phyloP scores from a whole-genome alignment of 306 rosid species.

The Citrullus colocynthis region DNA sequence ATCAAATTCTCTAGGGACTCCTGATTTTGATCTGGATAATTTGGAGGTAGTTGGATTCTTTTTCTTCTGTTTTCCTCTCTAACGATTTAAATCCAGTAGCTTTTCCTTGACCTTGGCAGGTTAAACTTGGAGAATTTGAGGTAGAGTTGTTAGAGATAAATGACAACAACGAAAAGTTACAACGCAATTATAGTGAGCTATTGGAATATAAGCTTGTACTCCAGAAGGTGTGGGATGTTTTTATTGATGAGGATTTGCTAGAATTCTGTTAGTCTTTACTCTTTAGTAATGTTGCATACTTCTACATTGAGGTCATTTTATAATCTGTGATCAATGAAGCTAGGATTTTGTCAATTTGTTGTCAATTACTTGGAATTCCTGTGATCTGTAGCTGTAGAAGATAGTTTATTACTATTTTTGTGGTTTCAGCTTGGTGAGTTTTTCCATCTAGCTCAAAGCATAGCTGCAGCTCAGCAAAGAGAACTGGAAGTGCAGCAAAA shows the following conservation, averaged over 20 bases:
- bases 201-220: constrained; percentile 67
- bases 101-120: constrained; percentile 21
- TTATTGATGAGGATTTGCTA: neutral
- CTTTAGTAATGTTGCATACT: neutral
- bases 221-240: constrained; percentile 45
- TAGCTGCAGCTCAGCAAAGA: constrained; percentile 42
- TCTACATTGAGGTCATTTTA: neutral
- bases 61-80: neutral
- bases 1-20: constrained; percentile 12
- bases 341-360: neutral
- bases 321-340: neutral
- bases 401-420: neutral
- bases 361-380: neutral
- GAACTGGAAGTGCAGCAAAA: constrained; percentile 32
- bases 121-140: constrained; percentile 70
- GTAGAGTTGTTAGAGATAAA: constrained; percentile 59
- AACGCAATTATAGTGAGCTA: constrained; percentile 46
- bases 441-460: constrained; percentile 48
- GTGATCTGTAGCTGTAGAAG: neutral
- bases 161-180: constrained; percentile 60
- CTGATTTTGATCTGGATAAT: constrained; percentile 35
- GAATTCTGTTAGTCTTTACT: neutral
- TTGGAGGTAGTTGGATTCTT: constrained; percentile 51
- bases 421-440: constrained; percentile 66
- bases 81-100: neutral